phyloP scores from a whole-genome alignment of 2,329 filamentous ascomycete genomes.

The Phoma herbarum region DNA sequence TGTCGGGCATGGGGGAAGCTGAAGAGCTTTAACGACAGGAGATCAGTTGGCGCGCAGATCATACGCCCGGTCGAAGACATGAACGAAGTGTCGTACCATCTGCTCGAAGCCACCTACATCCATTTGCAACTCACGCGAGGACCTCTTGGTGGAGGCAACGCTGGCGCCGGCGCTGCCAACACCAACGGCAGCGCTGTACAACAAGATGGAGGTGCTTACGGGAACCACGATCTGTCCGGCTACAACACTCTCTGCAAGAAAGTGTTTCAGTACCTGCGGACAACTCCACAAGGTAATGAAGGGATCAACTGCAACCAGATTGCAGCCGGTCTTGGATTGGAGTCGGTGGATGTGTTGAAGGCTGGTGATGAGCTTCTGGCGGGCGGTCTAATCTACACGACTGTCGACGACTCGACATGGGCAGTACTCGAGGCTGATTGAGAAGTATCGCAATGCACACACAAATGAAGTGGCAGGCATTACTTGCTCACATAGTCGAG shows the following conservation, averaged over 20 bases:
- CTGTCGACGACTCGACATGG: conserved; percentile 92
- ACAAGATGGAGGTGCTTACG: conserved; percentile 42
- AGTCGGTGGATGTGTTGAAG: conserved; percentile 73
- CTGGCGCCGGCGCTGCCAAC: conserved; percentile 50
- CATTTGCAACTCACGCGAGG: conserved; percentile 86
- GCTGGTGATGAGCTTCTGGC: conserved; percentile 83
- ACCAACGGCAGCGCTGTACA: conserved; percentile 35
- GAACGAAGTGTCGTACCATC: conserved; percentile 93
- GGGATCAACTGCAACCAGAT: conserved; percentile 85
- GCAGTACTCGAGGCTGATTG: conserved; percentile 73
- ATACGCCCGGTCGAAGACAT: conserved; percentile 82
- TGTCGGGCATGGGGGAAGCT: conserved; percentile 86
- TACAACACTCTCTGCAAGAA: conserved; percentile 68
- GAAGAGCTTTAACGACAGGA: conserved; percentile 84
- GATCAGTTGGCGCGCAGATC: conserved; percentile 80
- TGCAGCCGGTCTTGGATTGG: conserved; percentile 70
- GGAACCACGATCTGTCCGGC: conserved; percentile 44
- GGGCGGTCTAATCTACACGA: conserved; percentile 83
- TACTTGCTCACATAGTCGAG: neutral
- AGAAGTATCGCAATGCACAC: neutral
- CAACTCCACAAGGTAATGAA: conserved; percentile 76
- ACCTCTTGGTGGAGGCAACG: conserved; percentile 60
- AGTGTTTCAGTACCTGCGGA: conserved; percentile 75
- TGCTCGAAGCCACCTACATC: conserved; percentile 87
- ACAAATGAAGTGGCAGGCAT: neutral